Evolutionary conservation across 2,329 filamentous ascomycete genomes (phyloP), one percentile per base, ranked within the genome.

Genomic region (Plectosphaerella cucumerina): DNA sequence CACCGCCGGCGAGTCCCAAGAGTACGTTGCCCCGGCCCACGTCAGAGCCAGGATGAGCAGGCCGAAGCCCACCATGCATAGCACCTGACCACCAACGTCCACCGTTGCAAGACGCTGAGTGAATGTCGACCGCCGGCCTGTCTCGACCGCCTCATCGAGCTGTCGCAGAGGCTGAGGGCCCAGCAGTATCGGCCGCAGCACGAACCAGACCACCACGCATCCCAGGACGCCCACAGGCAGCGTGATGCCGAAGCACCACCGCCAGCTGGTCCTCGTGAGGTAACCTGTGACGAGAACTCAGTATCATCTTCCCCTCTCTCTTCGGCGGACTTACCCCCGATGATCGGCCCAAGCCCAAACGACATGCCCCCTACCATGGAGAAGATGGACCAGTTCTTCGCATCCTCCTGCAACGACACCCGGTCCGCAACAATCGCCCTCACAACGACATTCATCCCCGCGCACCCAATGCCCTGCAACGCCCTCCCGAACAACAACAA

Each of bases 241-340:
- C 53, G 80, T 82, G 49, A 87, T 75, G 35, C 76, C 81, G 61
- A 88, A 88, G 59, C 82, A 84, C 75, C 85, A 88, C 47, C 84
- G 70, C 84, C 85, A 88, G 55, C 73, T 76, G 4, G 72, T 65
- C 34, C 71, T 67, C 18, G 78, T 78, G 12, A 84, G 69, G 52
- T 78, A 80, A 1, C 74, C 66, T 68, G 18, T 1, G 3, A 14
- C 4, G 18, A 18, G n/a, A 42, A 42, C 35, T 42, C 8, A 42
- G 39, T 11, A 21, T 18, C 10, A 2, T 17, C 18, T 8, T 3
- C 22, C 3, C 12, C 43, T 17, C 33, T 15, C 3, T 17, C 17
- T 4, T 17, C 15, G 23, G 26, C 17, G 4, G 12, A 17, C 54
- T 50, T 51, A 65, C 67, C 83, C 41, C 85, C 85, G 21, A 86